Percentiles rank a stretch among this genome's conserved stretches.
These are phyloP conservation scores for Fusarium nodosum DNA, from an alignment of 2,329 filamentous ascomycete genomes.

Conservation along the genomic window DNA sequence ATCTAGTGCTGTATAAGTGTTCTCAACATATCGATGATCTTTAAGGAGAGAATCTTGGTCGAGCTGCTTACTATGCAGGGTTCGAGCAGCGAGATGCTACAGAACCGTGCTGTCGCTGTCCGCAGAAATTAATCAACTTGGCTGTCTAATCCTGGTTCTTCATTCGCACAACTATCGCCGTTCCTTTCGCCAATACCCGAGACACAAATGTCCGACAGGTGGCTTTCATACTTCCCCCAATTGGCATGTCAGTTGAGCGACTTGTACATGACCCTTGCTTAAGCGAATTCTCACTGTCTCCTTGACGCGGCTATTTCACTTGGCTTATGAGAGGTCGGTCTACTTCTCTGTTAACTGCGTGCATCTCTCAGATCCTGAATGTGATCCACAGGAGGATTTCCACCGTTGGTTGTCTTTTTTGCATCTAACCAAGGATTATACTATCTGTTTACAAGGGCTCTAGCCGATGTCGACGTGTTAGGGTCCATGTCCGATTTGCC, in stretches of 20 bases:
- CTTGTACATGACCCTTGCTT: conserved; percentile 33
- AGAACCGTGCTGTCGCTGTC: neutral
- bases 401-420: conserved; percentile 7
- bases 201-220: conserved; percentile 40
- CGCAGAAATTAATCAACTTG: conserved; percentile 5
- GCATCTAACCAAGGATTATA: conserved; percentile 9
- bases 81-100: neutral
- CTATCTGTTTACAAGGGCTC: conserved; percentile 28
- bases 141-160: conserved; percentile 8
- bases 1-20: neutral
- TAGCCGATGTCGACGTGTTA: conserved; percentile 33
- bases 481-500: conserved; percentile 45
- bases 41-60: neutral
- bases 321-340: conserved; percentile 29
- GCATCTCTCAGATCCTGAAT: conserved; percentile 5
- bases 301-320: conserved; percentile 27
- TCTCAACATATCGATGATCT: neutral
- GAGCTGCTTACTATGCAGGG: neutral
- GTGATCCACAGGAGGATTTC: conserved; percentile 7
- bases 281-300: conserved; percentile 24
- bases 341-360: conserved; percentile 2
- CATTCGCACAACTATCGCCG: conserved; percentile 33
- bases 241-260: conserved; percentile 24
- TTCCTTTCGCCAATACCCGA: conserved; percentile 39
- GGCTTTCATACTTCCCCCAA: conserved; percentile 24